These are phyloP conservation scores for Fonsecaea multimorphosa DNA, from an alignment of 2,329 filamentous ascomycete genomes.

Conservation along the genomic window DNA sequence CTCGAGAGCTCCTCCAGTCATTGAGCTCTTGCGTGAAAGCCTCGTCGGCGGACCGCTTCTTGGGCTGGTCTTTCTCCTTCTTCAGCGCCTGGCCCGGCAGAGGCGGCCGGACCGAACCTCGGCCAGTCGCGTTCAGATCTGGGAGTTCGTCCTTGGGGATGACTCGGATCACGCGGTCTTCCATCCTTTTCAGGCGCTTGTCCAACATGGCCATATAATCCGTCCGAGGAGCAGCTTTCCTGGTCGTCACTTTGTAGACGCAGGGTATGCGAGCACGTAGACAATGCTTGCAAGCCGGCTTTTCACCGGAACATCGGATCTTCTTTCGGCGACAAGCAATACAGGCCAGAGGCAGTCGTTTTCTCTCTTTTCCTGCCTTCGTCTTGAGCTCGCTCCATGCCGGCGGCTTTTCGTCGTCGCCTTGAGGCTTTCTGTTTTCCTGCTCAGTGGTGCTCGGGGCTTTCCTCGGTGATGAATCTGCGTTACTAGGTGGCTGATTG, in stretches of 20 bases:
- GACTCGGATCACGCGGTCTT: constrained; percentile 94
- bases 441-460: constrained; percentile 24
- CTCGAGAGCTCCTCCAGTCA: constrained; percentile 72
- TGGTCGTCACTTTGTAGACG: constrained; percentile 94
- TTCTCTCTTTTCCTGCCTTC: constrained; percentile 93
- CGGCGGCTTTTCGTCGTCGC: constrained; percentile 65
- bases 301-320: constrained; percentile 96
- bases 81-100: constrained; percentile 65
- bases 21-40: constrained; percentile 84
- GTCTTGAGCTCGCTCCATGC: constrained; percentile 85
- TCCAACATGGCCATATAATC: constrained; percentile 99
- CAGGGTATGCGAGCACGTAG: constrained; percentile 90
- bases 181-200: constrained; percentile 94
- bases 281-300: constrained; percentile 96
- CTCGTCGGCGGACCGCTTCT: constrained; percentile 84
- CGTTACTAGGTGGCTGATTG: constrained; percentile 32
- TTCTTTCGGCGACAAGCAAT: constrained; percentile 97
- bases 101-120: constrained; percentile 84
- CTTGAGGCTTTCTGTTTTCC: constrained; percentile 45
- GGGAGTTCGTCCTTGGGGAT: constrained; percentile 86
- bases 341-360: constrained; percentile 88
- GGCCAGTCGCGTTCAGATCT: constrained; percentile 69
- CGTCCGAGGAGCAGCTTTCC: constrained; percentile 90
- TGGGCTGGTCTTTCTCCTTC: constrained; percentile 54
- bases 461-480: constrained; percentile 31